Evolutionary conservation across 345 rosid genomes (phyloP).

Genomic region (Trapa bicornis): DNA sequence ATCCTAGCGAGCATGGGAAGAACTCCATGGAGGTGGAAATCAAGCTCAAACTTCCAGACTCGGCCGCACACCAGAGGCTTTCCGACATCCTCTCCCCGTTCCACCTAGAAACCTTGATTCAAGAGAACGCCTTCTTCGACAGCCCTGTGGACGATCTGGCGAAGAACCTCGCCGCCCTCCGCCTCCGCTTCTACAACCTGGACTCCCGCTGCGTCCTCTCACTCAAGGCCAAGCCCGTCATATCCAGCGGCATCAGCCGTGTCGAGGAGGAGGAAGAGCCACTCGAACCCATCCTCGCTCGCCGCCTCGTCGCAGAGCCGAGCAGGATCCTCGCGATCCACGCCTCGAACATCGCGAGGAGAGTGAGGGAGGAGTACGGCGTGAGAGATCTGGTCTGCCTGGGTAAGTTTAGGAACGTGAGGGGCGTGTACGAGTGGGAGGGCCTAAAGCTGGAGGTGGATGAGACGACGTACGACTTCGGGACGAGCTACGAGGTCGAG

Average conservation of each 20-base stretch:
- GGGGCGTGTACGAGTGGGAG: slow-evolving; percentile 50
- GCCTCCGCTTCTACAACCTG: slow-evolving; percentile 43
- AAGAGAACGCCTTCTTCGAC: slow-evolving; percentile 59
- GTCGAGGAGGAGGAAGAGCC: slow-evolving; percentile 53
- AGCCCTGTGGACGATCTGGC: slow-evolving; percentile 27
- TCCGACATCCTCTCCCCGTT: slow-evolving; percentile 32
- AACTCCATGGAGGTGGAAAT: slow-evolving; percentile 53
- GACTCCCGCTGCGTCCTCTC: slow-evolving; percentile 36
- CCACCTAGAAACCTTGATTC: slow-evolving; percentile 38
- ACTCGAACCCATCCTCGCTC: slow-evolving; percentile 27
- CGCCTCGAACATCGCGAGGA: slow-evolving; percentile 24
- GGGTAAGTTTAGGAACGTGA: slow-evolving; percentile 52
- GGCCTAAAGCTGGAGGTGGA: slow-evolving; percentile 55
- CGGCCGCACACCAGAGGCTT: slow-evolving; percentile 22
- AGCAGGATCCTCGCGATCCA: slow-evolving; percentile 11
- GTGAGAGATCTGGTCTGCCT: slow-evolving; percentile 28
- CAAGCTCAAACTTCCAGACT: slow-evolving; percentile 37
- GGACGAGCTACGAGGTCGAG: slow-evolving; percentile 52
- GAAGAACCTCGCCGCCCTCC: slow-evolving; percentile 37
- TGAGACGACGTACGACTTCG: slow-evolving; percentile 43
- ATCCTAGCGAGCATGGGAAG: slow-evolving; percentile 2
- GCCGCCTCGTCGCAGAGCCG: slow-evolving; percentile 27
- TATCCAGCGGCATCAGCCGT: slow-evolving; percentile 39
- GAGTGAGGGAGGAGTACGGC: slow-evolving; percentile 36
- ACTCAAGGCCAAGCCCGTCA: slow-evolving; percentile 42